Percentiles rank a stretch among this genome's conserved stretches.
phyloP scores from a whole-genome alignment of 139 green algal species.

The Tetratostichococcus sp. region DNA sequence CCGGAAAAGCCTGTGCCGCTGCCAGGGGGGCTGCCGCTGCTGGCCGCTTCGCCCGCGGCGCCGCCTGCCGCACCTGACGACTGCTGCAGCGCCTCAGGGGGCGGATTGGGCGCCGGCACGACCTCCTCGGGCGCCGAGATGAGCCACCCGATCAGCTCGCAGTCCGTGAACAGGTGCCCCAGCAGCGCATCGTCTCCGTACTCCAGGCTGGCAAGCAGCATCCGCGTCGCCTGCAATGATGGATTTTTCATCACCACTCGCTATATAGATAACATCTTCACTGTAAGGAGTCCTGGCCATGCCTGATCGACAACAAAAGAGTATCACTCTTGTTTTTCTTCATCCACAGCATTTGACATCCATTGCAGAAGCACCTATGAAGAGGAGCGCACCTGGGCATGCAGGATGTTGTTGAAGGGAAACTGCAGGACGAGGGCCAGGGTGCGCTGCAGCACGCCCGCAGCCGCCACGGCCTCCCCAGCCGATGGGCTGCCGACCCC shows the following conservation, averaged over 20 bases:
- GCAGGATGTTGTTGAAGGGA: conserved; percentile 91
- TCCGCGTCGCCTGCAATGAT: conserved; percentile 1
- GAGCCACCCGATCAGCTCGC: conserved; percentile 64
- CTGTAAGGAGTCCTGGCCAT: too few species aligned
- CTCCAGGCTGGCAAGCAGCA: conserved; percentile 27
- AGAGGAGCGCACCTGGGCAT: conserved; percentile 75
- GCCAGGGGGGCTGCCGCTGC: neutral
- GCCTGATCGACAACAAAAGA: too few species aligned
- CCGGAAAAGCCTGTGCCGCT: neutral
- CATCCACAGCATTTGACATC: too few species aligned
- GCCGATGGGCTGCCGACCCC: conserved; percentile 48
- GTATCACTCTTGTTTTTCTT: too few species aligned
- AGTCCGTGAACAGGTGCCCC: conserved; percentile 59
- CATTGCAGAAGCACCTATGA: too few species aligned
- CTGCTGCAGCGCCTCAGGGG: too few species aligned
- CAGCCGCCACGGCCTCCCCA: conserved; percentile 50
- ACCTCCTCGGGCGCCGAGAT: conserved; percentile 45
- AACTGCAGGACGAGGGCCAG: conserved; percentile 72
- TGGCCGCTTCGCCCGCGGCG: neutral
- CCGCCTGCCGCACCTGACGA: too few species aligned
- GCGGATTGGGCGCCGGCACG: neutral
- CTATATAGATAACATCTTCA: too few species aligned
- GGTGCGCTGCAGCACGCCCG: conserved; percentile 38
- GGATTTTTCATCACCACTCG: too few species aligned
- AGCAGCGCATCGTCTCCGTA: conserved; percentile 38